Base-by-base conservation (phyloP, 805 yeast species). In the Vanderwaltozyma yarrowii region DNA sequence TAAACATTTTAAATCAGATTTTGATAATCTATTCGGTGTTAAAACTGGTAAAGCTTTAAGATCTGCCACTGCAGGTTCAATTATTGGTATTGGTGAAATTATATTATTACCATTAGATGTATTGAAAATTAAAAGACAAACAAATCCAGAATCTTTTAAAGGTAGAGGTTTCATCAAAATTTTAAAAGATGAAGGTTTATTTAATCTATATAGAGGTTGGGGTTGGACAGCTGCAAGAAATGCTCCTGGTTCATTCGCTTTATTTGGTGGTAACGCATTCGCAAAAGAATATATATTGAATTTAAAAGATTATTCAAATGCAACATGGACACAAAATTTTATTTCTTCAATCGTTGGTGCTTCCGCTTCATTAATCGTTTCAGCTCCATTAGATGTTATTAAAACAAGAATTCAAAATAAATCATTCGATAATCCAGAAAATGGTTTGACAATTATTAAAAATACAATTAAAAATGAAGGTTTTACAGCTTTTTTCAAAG, bases 191-290 rank as follows among this genome's bases (percentile, higher is more conserved):
- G 98, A 92, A 67, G 97, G 98, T 15, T 36, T 57, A 10, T 72
- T 86, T 42, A 86, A 92, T 18, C 71, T 92, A 51, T 92, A 92
- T 69, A 74, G 96, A 61, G 99, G 99, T 49, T 88, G 96, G 95
- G 97, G 96, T 42, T 92, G 99, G 99, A 92, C 99, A 43, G 94
- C 94, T 51, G 99, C 99, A 32, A 81, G 99, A 75, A 92, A 92
- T 61, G 96, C 97, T 2, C 99, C 99, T 28, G 99, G 99, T 43
- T 86, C 96, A 2, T 92, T 92, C 58, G 95, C 97, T 14, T 70
- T 92, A 41, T 92, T 92, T 51, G 99, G 99, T 51, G 99, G 97
- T 66, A 87, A 89, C 58, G 95, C 99, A 13, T 92, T 92, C 60
- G 97, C 98, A 44, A 92, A 92, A 68, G 99, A 92, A 67, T 92